Percentiles rank a stretch among this genome's conserved stretches.
Evolutionary conservation across 2,329 filamentous ascomycete species (phyloP).

Genomic region (Elsinoe australis): DNA sequence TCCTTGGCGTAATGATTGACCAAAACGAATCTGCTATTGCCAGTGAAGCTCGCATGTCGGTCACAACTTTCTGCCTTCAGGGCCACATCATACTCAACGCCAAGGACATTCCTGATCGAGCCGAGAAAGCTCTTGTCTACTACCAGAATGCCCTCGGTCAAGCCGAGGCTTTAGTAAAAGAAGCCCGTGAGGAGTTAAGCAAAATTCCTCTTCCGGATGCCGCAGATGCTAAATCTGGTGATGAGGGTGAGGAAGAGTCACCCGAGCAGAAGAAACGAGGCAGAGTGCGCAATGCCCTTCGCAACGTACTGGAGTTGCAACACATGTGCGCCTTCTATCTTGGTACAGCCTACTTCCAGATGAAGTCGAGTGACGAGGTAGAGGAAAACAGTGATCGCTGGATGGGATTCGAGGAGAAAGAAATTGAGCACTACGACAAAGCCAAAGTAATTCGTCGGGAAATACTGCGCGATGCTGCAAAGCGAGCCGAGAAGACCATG

Average conservation of each 20-base stretch:
- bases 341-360: constrained; percentile 74
- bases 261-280: constrained; percentile 26
- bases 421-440: constrained; percentile 64
- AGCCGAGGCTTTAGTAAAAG: constrained; percentile 47
- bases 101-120: constrained; percentile 44
- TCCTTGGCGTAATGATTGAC: constrained; percentile 85
- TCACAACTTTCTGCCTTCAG: constrained; percentile 56
- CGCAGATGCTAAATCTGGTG: constrained; percentile 17
- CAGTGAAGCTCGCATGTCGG: constrained; percentile 53
- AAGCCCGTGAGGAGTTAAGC: constrained; percentile 53
- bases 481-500: constrained; percentile 59
- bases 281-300: constrained; percentile 53
- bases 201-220: constrained; percentile 22
- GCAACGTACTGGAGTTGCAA: constrained; percentile 66
- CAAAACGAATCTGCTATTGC: constrained; percentile 63
- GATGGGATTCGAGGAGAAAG: constrained; percentile 57
- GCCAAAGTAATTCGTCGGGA: constrained; percentile 74
- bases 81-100: constrained; percentile 77
- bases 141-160: constrained; percentile 51
- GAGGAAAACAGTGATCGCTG: constrained; percentile 60
- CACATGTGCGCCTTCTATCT: constrained; percentile 80
- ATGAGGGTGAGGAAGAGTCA: constrained; percentile 32
- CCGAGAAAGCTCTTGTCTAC: constrained; percentile 59
- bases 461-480: constrained; percentile 55
- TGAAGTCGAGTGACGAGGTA: constrained; percentile 61